A percentile compares a stretch with the other conserved stretches of the same genome.
Conservation (phyloP, 805 yeast genomes). For the Candida parachauliodes region DNA sequence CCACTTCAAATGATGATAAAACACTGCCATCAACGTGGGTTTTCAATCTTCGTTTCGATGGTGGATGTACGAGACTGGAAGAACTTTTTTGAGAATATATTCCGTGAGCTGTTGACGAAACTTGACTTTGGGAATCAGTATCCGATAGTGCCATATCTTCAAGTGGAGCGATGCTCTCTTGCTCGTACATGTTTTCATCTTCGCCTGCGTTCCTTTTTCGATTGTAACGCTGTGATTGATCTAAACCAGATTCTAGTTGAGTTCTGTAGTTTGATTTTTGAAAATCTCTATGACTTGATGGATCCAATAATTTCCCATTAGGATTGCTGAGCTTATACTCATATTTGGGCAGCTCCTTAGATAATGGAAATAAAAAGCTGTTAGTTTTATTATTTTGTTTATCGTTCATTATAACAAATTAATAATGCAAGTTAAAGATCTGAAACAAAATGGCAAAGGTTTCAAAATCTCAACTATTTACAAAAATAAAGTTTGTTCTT, state of each 20-base stretch:
- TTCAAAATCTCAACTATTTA: too few species aligned
- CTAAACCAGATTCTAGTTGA: slow-evolving; percentile 11
- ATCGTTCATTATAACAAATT: not conserved
- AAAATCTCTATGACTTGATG: slow-evolving; percentile 28
- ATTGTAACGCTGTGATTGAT: slow-evolving; percentile 21
- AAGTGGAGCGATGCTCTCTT: slow-evolving; percentile 13
- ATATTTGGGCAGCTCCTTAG: slow-evolving; percentile 22
- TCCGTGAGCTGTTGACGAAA: slow-evolving; percentile 10
- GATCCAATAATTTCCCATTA: slow-evolving; percentile 26
- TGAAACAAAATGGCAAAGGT: too few species aligned
- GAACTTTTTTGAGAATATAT: not conserved
- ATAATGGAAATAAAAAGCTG: slow-evolving; percentile 24
- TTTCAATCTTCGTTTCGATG: slow-evolving; percentile 37
- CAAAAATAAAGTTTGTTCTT: too few species aligned
- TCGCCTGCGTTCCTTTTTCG: slow-evolving; percentile 19
- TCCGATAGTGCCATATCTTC: slow-evolving; percentile 37
- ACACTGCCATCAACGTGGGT: too few species aligned
- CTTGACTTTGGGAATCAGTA: slow-evolving; percentile 24
- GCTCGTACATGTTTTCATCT: slow-evolving; percentile 11
- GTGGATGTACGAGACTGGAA: slow-evolving; percentile 27
- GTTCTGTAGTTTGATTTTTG: slow-evolving; percentile 20
- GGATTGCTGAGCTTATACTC: slow-evolving; percentile 32
- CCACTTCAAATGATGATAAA: slow-evolving; percentile 9
- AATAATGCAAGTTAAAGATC: too few species aligned
- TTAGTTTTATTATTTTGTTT: not conserved